phyloP scores from a whole-genome alignment of 305 asterid genomes.

The Fraxinus platypoda region DNA sequence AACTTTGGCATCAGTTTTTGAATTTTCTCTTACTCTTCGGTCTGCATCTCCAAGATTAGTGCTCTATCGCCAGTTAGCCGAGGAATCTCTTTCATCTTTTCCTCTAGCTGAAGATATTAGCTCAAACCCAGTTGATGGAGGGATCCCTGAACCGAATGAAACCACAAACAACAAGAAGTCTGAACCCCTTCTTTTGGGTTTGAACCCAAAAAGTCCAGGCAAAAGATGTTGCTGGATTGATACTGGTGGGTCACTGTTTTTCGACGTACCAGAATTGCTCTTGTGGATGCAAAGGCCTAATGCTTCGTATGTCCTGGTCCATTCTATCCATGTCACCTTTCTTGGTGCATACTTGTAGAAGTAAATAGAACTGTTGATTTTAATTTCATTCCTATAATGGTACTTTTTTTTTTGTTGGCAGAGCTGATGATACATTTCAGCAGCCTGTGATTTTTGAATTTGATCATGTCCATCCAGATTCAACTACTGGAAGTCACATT shows the following conservation, averaged over 20 bases:
- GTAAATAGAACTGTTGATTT: constrained; percentile 5
- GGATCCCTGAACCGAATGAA: constrained; percentile 43
- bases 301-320: constrained; percentile 53
- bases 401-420: constrained; percentile 31
- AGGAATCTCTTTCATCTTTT: constrained; percentile 92
- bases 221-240: constrained; percentile 96
- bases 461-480: constrained; percentile 88
- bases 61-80: constrained; percentile 84
- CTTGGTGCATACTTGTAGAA: background rate
- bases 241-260: constrained; percentile 75
- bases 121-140: constrained; percentile 42
- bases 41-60: constrained; percentile 91
- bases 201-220: constrained; percentile 49
- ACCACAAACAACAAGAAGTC: constrained; percentile 36
- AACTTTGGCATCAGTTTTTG: constrained; percentile 74
- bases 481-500: constrained; percentile 64
- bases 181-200: constrained; percentile 47
- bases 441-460: constrained; percentile 92
- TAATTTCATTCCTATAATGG: constrained; percentile 18
- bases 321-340: constrained; percentile 7
- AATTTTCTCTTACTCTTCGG: constrained; percentile 92
- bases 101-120: constrained; percentile 66
- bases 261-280: constrained; percentile 63
- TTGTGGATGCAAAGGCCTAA: constrained; percentile 60
- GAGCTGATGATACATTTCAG: constrained; percentile 64